Percentiles rank a stretch among this genome's conserved stretches.
phyloP scores from a whole-genome alignment of 805 yeast species.

The Zygoascus tannicola region DNA sequence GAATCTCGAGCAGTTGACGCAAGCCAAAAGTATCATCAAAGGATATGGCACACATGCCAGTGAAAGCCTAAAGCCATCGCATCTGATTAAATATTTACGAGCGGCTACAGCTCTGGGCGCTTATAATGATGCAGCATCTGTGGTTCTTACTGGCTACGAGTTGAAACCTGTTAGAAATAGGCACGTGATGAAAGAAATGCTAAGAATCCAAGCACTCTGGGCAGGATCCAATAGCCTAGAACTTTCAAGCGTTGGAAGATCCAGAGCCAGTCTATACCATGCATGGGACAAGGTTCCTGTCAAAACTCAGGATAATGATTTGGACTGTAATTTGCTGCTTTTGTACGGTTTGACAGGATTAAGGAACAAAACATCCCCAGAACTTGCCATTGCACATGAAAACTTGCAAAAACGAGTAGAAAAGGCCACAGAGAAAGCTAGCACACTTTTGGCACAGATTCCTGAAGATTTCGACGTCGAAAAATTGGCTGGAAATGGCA shows the following conservation, averaged over 20 bases:
- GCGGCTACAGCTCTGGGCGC: conserved; percentile 21
- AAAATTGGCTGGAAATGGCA: not conserved
- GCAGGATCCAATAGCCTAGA: not conserved
- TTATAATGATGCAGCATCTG: conserved; percentile 9
- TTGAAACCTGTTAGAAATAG: conserved; percentile 2
- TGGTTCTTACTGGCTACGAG: conserved; percentile 2
- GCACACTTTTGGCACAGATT: not conserved
- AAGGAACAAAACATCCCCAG: not conserved
- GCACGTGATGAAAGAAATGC: conserved; percentile 4
- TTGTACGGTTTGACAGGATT: conserved; percentile 2
- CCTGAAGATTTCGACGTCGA: not conserved
- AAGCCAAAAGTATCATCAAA: conserved; percentile 12
- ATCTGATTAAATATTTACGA: conserved; percentile 17
- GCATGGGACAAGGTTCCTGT: conserved; percentile 3
- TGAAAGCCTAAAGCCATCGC: conserved; percentile 13
- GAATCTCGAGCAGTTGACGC: conserved; percentile 15
- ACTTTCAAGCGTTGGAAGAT: not conserved
- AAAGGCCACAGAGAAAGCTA: not conserved
- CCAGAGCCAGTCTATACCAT: not conserved
- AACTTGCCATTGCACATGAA: not conserved
- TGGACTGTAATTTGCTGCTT: not conserved
- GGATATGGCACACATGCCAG: conserved; percentile 15
- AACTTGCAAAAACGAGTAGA: not conserved
- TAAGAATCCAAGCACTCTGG: conserved; percentile 2
- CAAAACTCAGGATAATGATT: not conserved